These are phyloP conservation scores for Darksidea phi DNA, from an alignment of 495 filamentous ascomycete genomes.

Conservation along the genomic window DNA sequence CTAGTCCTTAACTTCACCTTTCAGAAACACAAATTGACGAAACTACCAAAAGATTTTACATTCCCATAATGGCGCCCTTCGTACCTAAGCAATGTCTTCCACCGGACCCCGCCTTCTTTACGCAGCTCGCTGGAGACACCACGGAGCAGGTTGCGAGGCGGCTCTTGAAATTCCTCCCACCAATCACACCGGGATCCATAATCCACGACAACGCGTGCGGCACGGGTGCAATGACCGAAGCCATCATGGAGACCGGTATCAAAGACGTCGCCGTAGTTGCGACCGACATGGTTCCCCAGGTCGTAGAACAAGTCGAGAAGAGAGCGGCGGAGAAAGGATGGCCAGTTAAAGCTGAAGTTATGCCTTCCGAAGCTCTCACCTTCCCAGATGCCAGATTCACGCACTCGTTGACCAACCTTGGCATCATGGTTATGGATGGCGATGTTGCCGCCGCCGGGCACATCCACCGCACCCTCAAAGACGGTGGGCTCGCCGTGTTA, in stretches of 20 bases:
- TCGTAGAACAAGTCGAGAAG: constrained; percentile 21
- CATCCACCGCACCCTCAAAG: constrained; percentile 38
- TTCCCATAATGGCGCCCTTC: too few relatives aligned
- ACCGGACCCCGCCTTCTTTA: too few relatives aligned
- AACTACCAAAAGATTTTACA: too few relatives aligned
- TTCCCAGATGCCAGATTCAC: constrained; percentile 41
- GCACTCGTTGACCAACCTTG: constrained; percentile 43
- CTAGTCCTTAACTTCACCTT: too few relatives aligned
- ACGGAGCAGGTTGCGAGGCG: constrained; percentile 18
- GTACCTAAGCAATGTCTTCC: too few relatives aligned
- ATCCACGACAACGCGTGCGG: constrained; percentile 41
- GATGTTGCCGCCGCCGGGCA: too few relatives aligned
- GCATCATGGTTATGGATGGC: constrained; percentile 34
- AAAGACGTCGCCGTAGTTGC: constrained; percentile 34
- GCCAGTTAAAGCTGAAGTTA: constrained; percentile 19
- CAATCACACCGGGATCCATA: constrained; percentile 21
- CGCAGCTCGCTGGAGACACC: constrained; percentile 1
- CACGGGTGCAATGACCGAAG: constrained; percentile 32
- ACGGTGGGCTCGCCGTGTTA: constrained; percentile 33
- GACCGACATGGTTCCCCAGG: constrained; percentile 34
- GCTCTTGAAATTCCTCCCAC: constrained; percentile 21
- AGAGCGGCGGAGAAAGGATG: constrained; percentile 26
- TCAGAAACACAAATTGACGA: too few relatives aligned
- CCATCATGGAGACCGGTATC: constrained; percentile 31
- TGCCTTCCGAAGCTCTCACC: constrained; percentile 4